Conservation (phyloP, 352 stramenopile species). For the Phytophthora macrochlamydospora region DNA sequence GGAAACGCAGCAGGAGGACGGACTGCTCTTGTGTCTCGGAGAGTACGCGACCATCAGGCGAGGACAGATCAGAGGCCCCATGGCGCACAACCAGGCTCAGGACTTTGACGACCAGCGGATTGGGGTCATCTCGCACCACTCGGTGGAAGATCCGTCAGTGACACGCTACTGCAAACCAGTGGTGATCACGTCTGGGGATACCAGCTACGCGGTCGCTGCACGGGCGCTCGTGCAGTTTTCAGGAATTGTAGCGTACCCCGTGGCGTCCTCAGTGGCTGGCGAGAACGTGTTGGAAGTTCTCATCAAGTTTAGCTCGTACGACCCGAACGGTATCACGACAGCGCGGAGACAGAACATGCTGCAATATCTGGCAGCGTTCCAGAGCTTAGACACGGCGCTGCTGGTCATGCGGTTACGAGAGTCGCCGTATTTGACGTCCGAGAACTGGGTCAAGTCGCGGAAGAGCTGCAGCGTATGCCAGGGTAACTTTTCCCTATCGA, state of each 20-base stretch:
- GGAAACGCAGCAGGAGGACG: slow-evolving; percentile 22
- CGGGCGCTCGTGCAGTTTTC: slow-evolving; percentile 68
- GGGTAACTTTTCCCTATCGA: slow-evolving; percentile 59
- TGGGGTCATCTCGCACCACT: slow-evolving; percentile 73
- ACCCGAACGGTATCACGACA: slow-evolving; percentile 44
- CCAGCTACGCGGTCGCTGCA: slow-evolving; percentile 39
- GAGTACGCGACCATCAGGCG: slow-evolving; percentile 70
- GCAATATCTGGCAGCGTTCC: slow-evolving; percentile 51
- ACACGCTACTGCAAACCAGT: slow-evolving; percentile 68
- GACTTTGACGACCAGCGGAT: slow-evolving; percentile 56
- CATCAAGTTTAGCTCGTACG: slow-evolving; percentile 71
- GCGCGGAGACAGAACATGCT: slow-evolving; percentile 56
- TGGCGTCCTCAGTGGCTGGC: slow-evolving; percentile 39
- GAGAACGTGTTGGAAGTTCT: slow-evolving; percentile 63
- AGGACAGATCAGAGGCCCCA: slow-evolving; percentile 41
- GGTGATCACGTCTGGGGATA: slow-evolving; percentile 20
- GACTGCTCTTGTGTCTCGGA: slow-evolving; percentile 55
- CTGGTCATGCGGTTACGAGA: slow-evolving; percentile 63
- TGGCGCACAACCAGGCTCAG: slow-evolving; percentile 31
- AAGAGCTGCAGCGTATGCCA: slow-evolving; percentile 68
- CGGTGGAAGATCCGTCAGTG: slow-evolving; percentile 66
- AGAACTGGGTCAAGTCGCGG: slow-evolving; percentile 63
- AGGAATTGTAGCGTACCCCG: slow-evolving; percentile 64
- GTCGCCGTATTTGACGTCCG: slow-evolving; percentile 59
- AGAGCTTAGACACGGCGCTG: slow-evolving; percentile 54